These are phyloP conservation scores for Phytophthora gonapodyides DNA, from an alignment of 352 stramenopile genomes.

Conservation along the genomic window DNA sequence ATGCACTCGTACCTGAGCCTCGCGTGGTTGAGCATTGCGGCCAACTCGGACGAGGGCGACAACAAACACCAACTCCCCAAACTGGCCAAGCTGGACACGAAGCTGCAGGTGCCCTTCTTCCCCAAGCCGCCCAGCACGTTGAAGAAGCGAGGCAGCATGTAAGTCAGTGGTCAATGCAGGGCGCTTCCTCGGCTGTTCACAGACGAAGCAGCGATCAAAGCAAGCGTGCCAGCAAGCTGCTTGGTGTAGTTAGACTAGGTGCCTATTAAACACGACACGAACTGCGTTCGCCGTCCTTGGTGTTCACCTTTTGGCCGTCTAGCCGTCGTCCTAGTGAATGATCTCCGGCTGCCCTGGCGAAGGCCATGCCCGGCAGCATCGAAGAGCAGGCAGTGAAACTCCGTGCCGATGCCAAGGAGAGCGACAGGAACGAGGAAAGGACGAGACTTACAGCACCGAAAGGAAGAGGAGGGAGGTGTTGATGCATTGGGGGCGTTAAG, in stretches of 20 bases:
- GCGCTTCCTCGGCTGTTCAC: neutral
- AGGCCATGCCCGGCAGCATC: constrained; percentile 95
- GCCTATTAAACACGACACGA: neutral
- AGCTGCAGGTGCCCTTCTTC: constrained; percentile 82
- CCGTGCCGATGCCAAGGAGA: constrained; percentile 96
- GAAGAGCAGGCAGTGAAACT: constrained; percentile 97
- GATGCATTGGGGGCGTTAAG: constrained; percentile 6
- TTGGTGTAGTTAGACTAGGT: constrained; percentile 13
- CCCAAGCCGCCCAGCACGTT: constrained; percentile 30
- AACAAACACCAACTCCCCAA: constrained; percentile 33
- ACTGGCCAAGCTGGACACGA: constrained; percentile 62
- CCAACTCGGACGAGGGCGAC: constrained; percentile 13
- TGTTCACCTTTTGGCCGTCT: constrained; percentile 97
- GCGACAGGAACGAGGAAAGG: constrained; percentile 20
- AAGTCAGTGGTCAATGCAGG: too few species aligned
- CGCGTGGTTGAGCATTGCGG: constrained; percentile 87
- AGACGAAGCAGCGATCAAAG: too few species aligned
- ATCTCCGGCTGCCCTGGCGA: constrained; percentile 96
- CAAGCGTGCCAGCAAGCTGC: constrained; percentile 1
- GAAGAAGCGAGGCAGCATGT: constrained; percentile 26
- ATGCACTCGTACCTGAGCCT: constrained; percentile 94
- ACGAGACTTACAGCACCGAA: constrained; percentile 5
- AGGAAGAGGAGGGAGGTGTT: constrained; percentile 3
- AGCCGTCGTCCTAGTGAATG: constrained; percentile 94
- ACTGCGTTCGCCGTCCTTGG: constrained; percentile 70